Base-by-base conservation (phyloP, 768 basidiomycete genomes). In the Naganishia vaughanmartiniae region DNA sequence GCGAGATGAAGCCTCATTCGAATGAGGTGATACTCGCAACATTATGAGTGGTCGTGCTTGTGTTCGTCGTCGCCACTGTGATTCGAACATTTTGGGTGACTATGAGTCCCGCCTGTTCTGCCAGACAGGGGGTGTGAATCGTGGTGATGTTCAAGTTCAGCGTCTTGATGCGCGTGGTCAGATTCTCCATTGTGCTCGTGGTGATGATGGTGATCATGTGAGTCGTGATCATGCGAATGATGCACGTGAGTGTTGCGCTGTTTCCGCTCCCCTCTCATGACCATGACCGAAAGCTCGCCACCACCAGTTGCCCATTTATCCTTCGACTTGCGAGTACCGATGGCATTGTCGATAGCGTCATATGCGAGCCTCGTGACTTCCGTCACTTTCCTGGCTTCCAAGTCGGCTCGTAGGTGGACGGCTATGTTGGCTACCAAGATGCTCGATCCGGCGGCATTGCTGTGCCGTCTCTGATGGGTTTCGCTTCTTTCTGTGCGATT, bases 401-500 rank as follows among this genome's bases (percentile, higher is more conserved):
- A 76, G 69, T 89, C 87, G 45, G 84, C 79, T 45, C 84, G 81
- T 17, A 95, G 89, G 76, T 92, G 91, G 54, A 91, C 81, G 77
- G 92, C 89, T 30, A 94, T 83, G 34, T 92, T 91, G 34, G 91
- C 87, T 17, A 95, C 73, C 85, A 70, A 92, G 45, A 74, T 71
- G 67, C 66, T 69, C 48, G 42, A 74, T 73, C 58, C 69, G 63
- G 39, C 34, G 55, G 54, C 69, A 70, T 66, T 73, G 77, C 48
- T 56, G 55, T 66, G 73, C 53, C 66, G 60, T 73, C 70, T 70
- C 75, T 45, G 21, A 66, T 31, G 19, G 48, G 68, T 72, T 66
- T 69, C 65, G 57, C 54, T 70, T 68, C 53, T 3, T 70, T 55
- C 21, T 31, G 66, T 70, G 65, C 54, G 54, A 70, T 33, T 36